Evolutionary conservation across 768 basidiomycete species (phyloP), one percentile per base, ranked within the genome.

Genomic region (Dioszegia aurantiaca): DNA sequence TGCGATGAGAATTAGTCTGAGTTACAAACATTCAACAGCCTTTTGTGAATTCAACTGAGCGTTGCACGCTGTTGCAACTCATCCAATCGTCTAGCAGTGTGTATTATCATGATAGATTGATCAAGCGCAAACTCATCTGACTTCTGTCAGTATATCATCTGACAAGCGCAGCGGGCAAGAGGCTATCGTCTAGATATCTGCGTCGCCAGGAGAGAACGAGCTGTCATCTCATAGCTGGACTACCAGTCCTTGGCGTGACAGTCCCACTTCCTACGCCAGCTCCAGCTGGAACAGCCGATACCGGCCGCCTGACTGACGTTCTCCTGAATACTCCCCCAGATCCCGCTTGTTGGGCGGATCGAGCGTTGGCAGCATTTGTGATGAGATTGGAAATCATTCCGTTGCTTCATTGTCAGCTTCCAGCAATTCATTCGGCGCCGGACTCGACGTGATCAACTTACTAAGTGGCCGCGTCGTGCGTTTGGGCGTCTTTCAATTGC

Each of bases 301-400:
- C 40, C 6, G 61, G 67, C 30, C 55, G 48, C 21, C 61, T 26
- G 4, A 31, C 39, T 19, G 69, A 70, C 14, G 63, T 41, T 24
- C 64, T 24, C 19, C 72, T 45, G 57, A 77, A 77, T 16, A 77
- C 65, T 1, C 72, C 72, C 4, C 73, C 70, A 24, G 62, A 58
- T 5, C 54, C 42, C 1, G 67, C 58, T 16, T 48, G 55, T 48
- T 72, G 70, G 0, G 72, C 70, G n/a, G 69, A 69, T 63, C 78
- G 77, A 16, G 73, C 69, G 56, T 77, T 77, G 43, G 77, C 77
- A 0, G 92, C 91, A 76, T 94, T 90, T 41, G 85, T 85, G n/a
- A 95, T 90, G 48, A 95, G 80, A 72, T 90, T 90, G 26, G 87
- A 92, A 59, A 95, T 95, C 57, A 92, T 80, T 16, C 85, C 86